Percentiles rank a stretch among this genome's conserved stretches.
Conservation (phyloP, 352 stramenopile species). For the Globisporangium megalacanthum region DNA sequence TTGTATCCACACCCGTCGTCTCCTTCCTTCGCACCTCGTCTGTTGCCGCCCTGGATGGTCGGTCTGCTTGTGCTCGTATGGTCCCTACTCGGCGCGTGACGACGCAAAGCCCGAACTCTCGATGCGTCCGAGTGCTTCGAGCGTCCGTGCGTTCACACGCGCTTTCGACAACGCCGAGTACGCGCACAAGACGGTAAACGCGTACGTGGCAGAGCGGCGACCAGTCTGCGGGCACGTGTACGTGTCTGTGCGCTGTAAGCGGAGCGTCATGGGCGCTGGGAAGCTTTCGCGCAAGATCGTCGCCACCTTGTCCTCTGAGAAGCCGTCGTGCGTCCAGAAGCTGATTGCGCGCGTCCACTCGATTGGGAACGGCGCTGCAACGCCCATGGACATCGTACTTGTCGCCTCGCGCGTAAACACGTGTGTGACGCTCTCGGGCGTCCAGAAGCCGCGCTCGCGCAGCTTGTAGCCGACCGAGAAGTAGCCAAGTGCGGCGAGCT, state of each 20-base stretch:
- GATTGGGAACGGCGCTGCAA: constrained; percentile 45
- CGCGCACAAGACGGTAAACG: constrained; percentile 35
- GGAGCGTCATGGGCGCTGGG: constrained; percentile 27
- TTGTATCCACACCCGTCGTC: not conserved
- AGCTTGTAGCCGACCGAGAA: constrained; percentile 78
- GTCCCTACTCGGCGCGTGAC: constrained; percentile 27
- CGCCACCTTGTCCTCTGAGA: constrained; percentile 40
- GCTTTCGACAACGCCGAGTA: constrained; percentile 37
- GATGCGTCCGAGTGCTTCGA: constrained; percentile 32
- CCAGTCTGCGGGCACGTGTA: constrained; percentile 49
- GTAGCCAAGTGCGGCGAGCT: constrained; percentile 60
- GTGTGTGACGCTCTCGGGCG: constrained; percentile 53
- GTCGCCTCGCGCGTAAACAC: constrained; percentile 52
- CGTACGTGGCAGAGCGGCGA: constrained; percentile 59
- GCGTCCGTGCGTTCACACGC: constrained; percentile 38
- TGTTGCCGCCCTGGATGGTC: too few relatives aligned
- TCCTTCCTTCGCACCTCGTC: not conserved
- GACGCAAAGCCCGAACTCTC: constrained; percentile 54
- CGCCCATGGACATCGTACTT: constrained; percentile 9
- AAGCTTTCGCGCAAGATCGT: constrained; percentile 44
- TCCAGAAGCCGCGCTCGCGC: constrained; percentile 70
- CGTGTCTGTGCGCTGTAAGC: constrained; percentile 40
- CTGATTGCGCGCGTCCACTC: constrained; percentile 64
- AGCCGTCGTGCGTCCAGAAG: constrained; percentile 70
- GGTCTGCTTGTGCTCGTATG: too few relatives aligned